phyloP scores from a whole-genome alignment of 805 yeast genomes.

The Aciculoconidium aculeatum region DNA sequence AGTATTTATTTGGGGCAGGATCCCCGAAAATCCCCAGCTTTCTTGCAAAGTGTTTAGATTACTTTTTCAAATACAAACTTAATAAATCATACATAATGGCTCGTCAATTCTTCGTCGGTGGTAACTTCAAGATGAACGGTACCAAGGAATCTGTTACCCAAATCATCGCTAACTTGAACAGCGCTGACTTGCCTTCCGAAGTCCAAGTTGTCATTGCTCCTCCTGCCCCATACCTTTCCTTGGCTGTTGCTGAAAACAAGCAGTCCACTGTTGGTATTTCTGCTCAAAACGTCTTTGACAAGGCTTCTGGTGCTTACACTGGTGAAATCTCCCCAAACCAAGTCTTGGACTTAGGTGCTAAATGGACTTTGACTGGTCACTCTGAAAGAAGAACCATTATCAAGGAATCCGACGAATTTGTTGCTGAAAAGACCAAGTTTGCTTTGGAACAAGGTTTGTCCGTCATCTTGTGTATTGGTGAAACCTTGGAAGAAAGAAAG shows the following conservation, averaged over 20 bases:
- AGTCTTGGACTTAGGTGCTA: conserved; percentile 85
- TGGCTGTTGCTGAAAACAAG: conserved; percentile 63
- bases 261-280: conserved; percentile 72
- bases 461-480: conserved; percentile 97
- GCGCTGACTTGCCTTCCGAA: conserved; percentile 64
- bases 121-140: conserved; percentile 99
- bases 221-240: conserved; percentile 86
- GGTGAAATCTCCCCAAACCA: conserved; percentile 92
- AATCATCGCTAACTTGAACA: conserved; percentile 80
- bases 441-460: conserved; percentile 85
- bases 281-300: conserved; percentile 87
- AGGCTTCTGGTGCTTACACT: conserved; percentile 94
- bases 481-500: conserved; percentile 92
- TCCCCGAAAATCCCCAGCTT: too few relatives aligned
- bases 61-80: neutral
- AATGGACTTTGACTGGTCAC: conserved; percentile 96
- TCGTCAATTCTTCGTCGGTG: conserved; percentile 95
- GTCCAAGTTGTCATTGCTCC: conserved; percentile 96
- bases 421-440: conserved; percentile 91
- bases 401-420: conserved; percentile 82
- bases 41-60: too few relatives aligned
- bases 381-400: conserved; percentile 96
- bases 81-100: conserved; percentile 42
- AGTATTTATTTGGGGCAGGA: too few relatives aligned
- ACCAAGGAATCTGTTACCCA: conserved; percentile 75